Conservation (phyloP, 2,329 filamentous ascomycete species). For the Pyrenochaeta sp. region DNA sequence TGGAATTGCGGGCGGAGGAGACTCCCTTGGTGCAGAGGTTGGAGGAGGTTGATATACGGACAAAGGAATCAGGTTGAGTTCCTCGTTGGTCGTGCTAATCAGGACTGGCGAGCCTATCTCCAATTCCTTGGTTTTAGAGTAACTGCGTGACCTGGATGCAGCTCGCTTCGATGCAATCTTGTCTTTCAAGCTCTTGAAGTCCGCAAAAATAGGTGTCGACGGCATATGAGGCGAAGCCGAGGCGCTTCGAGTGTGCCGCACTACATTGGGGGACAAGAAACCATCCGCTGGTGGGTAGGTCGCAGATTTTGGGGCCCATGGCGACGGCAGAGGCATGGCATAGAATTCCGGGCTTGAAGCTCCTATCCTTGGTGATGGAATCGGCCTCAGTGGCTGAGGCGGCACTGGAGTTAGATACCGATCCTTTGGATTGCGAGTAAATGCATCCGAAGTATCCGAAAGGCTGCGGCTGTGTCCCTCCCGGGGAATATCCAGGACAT, state of each 20-base stretch:
- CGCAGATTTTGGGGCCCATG: slow-evolving; percentile 36
- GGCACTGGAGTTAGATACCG: slow-evolving; percentile 76
- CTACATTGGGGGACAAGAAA: slow-evolving; percentile 30
- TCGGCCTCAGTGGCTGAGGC: slow-evolving; percentile 42
- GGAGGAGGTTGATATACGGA: slow-evolving; percentile 39
- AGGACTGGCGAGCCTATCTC: slow-evolving; percentile 43
- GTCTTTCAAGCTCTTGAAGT: slow-evolving; percentile 42
- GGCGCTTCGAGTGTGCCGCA: slow-evolving; percentile 39
- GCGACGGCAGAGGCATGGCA: slow-evolving; percentile 24
- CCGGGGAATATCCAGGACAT: slow-evolving; percentile 80
- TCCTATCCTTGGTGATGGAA: slow-evolving; percentile 26
- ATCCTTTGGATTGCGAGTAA: slow-evolving; percentile 79
- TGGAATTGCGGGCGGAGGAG: slow-evolving; percentile 8
- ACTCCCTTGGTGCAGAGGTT: slow-evolving; percentile 21
- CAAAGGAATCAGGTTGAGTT: slow-evolving; percentile 35
- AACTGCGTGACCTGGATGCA: slow-evolving; percentile 29
- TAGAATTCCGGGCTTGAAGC: slow-evolving; percentile 25
- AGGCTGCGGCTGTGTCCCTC: slow-evolving; percentile 69
- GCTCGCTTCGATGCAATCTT: slow-evolving; percentile 38
- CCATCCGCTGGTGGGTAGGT: slow-evolving; percentile 34
- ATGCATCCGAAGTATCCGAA: slow-evolving; percentile 71
- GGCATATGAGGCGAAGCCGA: slow-evolving; percentile 38
- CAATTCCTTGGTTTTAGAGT: slow-evolving; percentile 33
- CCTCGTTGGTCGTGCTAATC: slow-evolving; percentile 41
- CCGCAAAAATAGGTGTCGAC: slow-evolving; percentile 36